Evolutionary conservation across 805 yeast genomes (phyloP).

Genomic region (Pichia scutulata): DNA sequence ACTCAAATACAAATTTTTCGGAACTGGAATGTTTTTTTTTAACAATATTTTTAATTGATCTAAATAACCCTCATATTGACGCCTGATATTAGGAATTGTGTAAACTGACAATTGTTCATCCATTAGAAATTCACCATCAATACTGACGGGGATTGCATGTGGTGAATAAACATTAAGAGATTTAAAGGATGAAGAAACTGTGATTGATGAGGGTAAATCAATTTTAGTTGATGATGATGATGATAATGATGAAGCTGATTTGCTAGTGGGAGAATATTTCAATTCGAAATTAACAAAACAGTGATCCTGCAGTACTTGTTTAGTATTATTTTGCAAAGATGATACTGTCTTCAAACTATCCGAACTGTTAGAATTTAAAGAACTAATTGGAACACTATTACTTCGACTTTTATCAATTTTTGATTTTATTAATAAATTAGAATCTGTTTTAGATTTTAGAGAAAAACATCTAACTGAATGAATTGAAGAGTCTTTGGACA

Average conservation of each 20-base stretch:
- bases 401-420: neutral
- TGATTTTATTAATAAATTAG: neutral
- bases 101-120: conserved; percentile 5
- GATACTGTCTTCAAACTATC: neutral
- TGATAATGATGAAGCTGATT: too few relatives aligned
- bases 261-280: neutral
- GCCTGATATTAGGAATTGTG: conserved; percentile 5
- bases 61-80: neutral
- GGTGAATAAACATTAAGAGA: conserved; percentile 1
- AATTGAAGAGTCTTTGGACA: conserved; percentile 2
- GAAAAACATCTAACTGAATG: conserved; percentile 1
- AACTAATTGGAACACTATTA: neutral
- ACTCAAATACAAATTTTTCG: neutral
- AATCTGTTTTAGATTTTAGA: neutral
- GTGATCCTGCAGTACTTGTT: neutral
- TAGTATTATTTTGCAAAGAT: conserved; percentile 1
- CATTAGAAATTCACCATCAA: conserved; percentile 8
- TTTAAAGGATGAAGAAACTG: conserved; percentile 1
- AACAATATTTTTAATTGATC: neutral
- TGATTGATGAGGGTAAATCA: conserved; percentile 2
- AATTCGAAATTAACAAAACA: conserved; percentile 4
- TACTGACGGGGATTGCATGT: conserved; percentile 2
- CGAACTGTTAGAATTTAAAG: neutral
- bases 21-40: neutral
- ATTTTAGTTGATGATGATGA: neutral